Conservation (phyloP, 2,329 filamentous ascomycete genomes). For the Sphaerostilbella broomeana region DNA sequence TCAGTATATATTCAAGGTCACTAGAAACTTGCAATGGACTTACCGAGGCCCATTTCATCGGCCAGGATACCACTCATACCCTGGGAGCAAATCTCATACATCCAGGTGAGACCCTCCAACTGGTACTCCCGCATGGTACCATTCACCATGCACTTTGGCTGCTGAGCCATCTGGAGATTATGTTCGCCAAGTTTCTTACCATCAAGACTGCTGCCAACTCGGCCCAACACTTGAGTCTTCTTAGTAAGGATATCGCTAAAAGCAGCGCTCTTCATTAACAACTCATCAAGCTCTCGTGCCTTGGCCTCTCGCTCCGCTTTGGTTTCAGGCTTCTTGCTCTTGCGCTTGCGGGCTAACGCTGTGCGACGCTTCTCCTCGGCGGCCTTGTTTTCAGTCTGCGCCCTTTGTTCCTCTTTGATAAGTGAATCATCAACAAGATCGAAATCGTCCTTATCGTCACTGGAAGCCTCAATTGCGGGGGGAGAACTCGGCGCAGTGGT, state of each 20-base stretch:
- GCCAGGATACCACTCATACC: constrained; percentile 87
- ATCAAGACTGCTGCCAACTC: constrained; percentile 54
- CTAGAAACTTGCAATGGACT: constrained; percentile 14
- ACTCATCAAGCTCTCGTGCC: constrained; percentile 51
- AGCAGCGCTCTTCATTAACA: constrained; percentile 52
- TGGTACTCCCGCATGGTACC: constrained; percentile 94
- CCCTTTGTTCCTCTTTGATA: constrained; percentile 31
- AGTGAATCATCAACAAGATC: constrained; percentile 25
- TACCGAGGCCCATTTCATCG: constrained; percentile 84
- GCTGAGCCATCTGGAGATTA: constrained; percentile 71
- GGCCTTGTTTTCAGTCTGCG: constrained; percentile 34
- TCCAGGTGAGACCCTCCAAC: constrained; percentile 89
- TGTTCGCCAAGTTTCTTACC: constrained; percentile 55
- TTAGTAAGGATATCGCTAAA: constrained; percentile 58
- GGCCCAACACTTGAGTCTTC: constrained; percentile 56
- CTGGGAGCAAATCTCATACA: constrained; percentile 74
- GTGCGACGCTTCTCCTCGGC: constrained; percentile 42
- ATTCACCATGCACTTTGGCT: constrained; percentile 77
- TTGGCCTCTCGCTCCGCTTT: constrained; percentile 51
- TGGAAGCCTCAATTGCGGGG: constrained; percentile 16
- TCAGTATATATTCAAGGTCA: constrained; percentile 7
- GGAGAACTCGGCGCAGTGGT: constrained; percentile 35
- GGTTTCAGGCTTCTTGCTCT: constrained; percentile 44
- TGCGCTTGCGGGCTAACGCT: constrained; percentile 32
- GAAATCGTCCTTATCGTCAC: constrained; percentile 14